Evolutionary conservation across 2,329 filamentous ascomycete genomes (phyloP), one percentile per base, ranked within the genome.

Genomic region (Aspergillus jensenii): DNA sequence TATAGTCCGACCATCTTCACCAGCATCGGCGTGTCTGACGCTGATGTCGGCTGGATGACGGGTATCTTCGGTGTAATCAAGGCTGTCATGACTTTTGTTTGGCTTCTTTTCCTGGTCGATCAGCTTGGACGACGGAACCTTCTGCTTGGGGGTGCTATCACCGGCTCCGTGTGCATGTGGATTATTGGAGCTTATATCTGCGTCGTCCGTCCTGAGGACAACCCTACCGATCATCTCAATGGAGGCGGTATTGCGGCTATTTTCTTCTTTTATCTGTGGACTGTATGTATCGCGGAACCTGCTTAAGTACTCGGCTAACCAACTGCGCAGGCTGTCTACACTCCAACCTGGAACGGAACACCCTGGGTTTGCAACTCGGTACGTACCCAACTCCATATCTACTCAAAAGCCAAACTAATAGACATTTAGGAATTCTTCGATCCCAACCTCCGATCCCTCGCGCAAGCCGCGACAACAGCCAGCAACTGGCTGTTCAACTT

Each of bases 1-100:
- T 90, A 88, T 73, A 82, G 79, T 1, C 88, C 88, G 0, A 88
- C 84, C 0, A 83, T 91, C 8, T 90, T 91, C 79, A 82, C 81
- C 59, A 83, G 81, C 12, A 83, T 90, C 41, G 87, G 87, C 14
- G 77, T 90, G 14, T 80, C 74, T 0, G 84, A 84, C 4, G 12
- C 79, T 88, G 27, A 31, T 31, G 27, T 31, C 27, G 27, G 27
- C 9, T 31, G 27, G 27, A 31, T 31, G 27, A 31, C 89, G 0
- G 90, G 90, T 23, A 85, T 92, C 61, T 92, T 90, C 65, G 90
- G 89, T 49, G 86, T 91, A 1, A 87, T 92, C 68, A 91, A 91
- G 79, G 90, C 88, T 0, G 74, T 81, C 0, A 74, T 88, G 41
- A 90, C 89, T 0, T 71, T 91, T 33, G 59, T 91, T 60, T 91